Evolutionary conservation across 2,329 filamentous ascomycete species (phyloP), one percentile per base, ranked within the genome.

Genomic region (Rhynchosporium secalis): DNA sequence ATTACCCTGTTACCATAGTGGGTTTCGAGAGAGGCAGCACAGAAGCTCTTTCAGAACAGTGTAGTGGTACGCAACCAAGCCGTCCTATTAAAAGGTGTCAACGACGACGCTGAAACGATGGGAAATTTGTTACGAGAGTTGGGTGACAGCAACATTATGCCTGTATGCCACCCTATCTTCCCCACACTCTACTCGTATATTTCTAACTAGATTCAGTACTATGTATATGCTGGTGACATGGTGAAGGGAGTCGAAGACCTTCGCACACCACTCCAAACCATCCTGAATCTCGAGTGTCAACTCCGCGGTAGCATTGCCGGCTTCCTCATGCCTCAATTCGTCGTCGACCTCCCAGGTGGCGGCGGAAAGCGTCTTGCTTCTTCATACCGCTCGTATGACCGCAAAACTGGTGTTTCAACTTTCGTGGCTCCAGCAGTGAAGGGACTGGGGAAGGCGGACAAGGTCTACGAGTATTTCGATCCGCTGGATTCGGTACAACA

Each of bases 211-310:
- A 7, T n/a, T 4, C 9, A 85, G 80, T 88, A 88, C 72, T 88
- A 88, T 68, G 81, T 88, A 57, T 88, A 88, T 72, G 84, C 87
- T 69, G 83, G 82, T 52, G 86, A 88, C 71, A 84, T 88, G 80
- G 83, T 87, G 8, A 73, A 77, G 33, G 82, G 80, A 49, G 78
- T 84, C 2, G 86, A 88, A 74, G 85, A 88, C 68, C 76, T 87
- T 28, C 82, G 86, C 7, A 88, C 85, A 0, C 84, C 84, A 2
- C 77, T 88, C 10, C 77, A 78, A 48, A 84, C 81, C 1, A 85
- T 86, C 52, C 77, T 87, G 15, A 75, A 84, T 20, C 75, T 88
- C 0, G 85, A 88, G 71, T 76, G 79, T 28, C 71, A 82, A 47
- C 78, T 88, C 59, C 81, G 83, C 10, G 86, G 85, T 36, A 83